Evolutionary conservation across 2,329 filamentous ascomycete genomes (phyloP).

Genomic region (Neonectria faginata): DNA sequence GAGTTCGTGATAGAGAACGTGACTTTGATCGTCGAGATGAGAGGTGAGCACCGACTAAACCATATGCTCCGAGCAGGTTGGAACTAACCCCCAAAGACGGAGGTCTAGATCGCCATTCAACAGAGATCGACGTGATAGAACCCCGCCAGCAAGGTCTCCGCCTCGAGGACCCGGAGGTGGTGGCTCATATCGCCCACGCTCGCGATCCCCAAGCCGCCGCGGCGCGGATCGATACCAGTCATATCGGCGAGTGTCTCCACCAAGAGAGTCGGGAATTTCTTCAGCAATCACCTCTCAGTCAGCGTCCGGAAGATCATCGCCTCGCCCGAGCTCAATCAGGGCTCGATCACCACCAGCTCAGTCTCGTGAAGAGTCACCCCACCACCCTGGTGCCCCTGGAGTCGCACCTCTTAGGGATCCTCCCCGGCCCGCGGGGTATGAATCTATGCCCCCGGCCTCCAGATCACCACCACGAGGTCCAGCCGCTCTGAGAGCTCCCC

Average conservation of each 20-base stretch:
- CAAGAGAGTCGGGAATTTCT: conserved; percentile 61
- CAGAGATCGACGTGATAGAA: conserved; percentile 58
- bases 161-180: conserved; percentile 47
- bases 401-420: conserved; percentile 45
- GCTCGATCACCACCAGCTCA: conserved; percentile 61
- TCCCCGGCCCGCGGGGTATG: conserved; percentile 45
- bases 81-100: conserved; percentile 54
- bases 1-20: conserved; percentile 49
- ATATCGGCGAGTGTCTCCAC: conserved; percentile 61
- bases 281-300: conserved; percentile 64
- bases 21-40: conserved; percentile 58
- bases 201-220: conserved; percentile 63
- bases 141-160: conserved; percentile 46
- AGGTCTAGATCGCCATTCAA: conserved; percentile 67
- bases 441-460: conserved; percentile 43
- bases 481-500: conserved; percentile 63
- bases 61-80: neutral
- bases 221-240: conserved; percentile 58
- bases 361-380: conserved; percentile 56
- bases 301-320: conserved; percentile 64
- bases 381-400: conserved; percentile 40
- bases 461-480: conserved; percentile 67
- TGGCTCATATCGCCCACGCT: conserved; percentile 64
- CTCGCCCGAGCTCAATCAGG: conserved; percentile 61
- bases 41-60: conserved; percentile 44